These are phyloP conservation scores for Bryoerythrophyllum caledonicum DNA, from an alignment of 225 moss, liverwort and hornwort genomes.

Conservation along the genomic window DNA sequence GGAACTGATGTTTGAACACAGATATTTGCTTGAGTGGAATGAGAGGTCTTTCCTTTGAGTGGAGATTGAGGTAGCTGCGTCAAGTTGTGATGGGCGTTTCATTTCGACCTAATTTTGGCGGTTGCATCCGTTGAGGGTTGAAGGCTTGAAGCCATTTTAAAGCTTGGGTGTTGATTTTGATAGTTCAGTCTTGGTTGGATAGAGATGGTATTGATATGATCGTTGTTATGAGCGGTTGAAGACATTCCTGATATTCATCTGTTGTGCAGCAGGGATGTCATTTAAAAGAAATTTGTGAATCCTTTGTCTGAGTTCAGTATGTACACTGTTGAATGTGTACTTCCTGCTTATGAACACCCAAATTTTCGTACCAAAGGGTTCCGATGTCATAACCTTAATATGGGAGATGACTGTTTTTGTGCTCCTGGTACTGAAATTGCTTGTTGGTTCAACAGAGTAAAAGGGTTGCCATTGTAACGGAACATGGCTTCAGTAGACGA, in stretches of 20 bases:
- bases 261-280: background rate
- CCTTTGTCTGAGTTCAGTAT: background rate
- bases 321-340: background rate
- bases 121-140: background rate
- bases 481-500: conserved; percentile 31
- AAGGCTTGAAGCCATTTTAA: background rate
- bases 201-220: background rate
- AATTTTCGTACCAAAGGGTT: background rate
- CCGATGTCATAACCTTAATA: background rate
- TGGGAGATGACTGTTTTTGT: no score
- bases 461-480: background rate
- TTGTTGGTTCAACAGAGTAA: conserved; percentile 11
- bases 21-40: background rate
- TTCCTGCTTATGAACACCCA: background rate
- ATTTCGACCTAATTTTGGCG: background rate
- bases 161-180: background rate
- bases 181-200: background rate
- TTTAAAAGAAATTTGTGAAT: background rate
- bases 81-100: background rate
- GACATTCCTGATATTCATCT: background rate
- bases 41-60: background rate
- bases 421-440: background rate
- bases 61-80: background rate
- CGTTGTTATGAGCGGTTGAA: background rate
- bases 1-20: background rate